Percentiles rank a stretch among this genome's conserved stretches.
Evolutionary conservation across 1,139 yeast genomes (phyloP).

Genomic region (Kurtzmaniella quercitrusa): DNA sequence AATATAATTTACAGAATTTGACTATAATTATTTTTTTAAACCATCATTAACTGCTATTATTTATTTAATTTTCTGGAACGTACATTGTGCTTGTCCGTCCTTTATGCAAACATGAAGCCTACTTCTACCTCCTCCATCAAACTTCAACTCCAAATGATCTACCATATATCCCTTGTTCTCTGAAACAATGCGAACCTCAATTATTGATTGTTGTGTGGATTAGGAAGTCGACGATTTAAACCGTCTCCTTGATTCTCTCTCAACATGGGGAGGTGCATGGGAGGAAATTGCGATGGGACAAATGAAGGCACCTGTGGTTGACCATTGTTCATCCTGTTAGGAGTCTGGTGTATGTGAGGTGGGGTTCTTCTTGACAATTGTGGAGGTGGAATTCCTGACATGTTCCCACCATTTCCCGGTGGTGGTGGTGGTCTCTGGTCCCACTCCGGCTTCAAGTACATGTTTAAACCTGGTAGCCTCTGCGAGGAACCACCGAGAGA

Average conservation of each 20-base stretch:
- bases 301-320: conserved; percentile 3
- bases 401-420: background rate
- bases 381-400: background rate
- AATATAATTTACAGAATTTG: too few relatives aligned
- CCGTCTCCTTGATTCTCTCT: conserved; percentile 1
- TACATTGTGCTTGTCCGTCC: too few relatives aligned
- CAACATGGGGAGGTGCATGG: conserved; percentile 6
- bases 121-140: background rate
- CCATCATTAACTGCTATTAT: too few relatives aligned
- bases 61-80: too few relatives aligned
- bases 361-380: conserved; percentile 2
- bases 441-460: conserved; percentile 7
- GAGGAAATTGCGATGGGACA: conserved; percentile 2
- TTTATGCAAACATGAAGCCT: too few relatives aligned
- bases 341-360: conserved; percentile 4
- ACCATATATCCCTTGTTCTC: background rate
- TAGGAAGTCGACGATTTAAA: background rate
- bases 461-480: conserved; percentile 6
- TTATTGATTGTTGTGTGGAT: background rate
- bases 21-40: too few relatives aligned
- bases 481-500: background rate
- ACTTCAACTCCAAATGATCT: background rate
- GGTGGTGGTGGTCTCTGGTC: conserved; percentile 3
- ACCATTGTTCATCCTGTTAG: background rate
- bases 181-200: background rate